These are phyloP conservation scores for Psilocybe cubensis DNA, from an alignment of 768 basidiomycete species.

Conservation along the genomic window DNA sequence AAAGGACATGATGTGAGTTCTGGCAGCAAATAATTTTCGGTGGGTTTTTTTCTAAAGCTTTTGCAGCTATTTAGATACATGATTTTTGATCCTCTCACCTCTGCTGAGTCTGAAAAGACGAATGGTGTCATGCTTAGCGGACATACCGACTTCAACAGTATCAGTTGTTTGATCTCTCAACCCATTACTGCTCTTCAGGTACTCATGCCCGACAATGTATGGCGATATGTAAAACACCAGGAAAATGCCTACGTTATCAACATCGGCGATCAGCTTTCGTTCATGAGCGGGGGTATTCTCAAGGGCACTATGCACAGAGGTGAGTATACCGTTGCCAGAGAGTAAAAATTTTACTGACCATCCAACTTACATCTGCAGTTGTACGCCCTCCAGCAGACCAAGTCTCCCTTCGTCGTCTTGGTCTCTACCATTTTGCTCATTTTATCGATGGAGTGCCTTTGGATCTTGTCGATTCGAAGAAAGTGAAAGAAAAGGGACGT, in stretches of 20 bases:
- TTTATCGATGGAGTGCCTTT: slow-evolving; percentile 29
- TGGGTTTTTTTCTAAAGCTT: background rate
- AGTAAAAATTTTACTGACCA: background rate
- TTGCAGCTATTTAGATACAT: slow-evolving; percentile 34
- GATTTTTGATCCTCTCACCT: slow-evolving; percentile 37
- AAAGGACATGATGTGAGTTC: slow-evolving; percentile 32
- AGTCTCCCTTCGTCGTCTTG: slow-evolving; percentile 29
- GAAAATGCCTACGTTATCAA: slow-evolving; percentile 37
- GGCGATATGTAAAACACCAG: slow-evolving; percentile 38
- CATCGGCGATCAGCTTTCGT: slow-evolving; percentile 37
- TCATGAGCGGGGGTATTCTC: slow-evolving; percentile 36
- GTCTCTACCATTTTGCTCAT: slow-evolving; percentile 39
- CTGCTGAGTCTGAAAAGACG: slow-evolving; percentile 30
- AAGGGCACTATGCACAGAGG: slow-evolving; percentile 40
- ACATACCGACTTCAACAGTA: slow-evolving; percentile 37
- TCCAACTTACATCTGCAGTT: slow-evolving; percentile 20
- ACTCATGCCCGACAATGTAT: slow-evolving; percentile 37
- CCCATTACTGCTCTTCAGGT: slow-evolving; percentile 38
- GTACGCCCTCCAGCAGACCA: slow-evolving; percentile 37
- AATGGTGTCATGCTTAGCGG: slow-evolving; percentile 40
- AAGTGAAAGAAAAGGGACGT: slow-evolving; percentile 32
- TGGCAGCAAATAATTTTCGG: background rate
- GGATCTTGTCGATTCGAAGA: slow-evolving; percentile 32
- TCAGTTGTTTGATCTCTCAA: slow-evolving; percentile 35
- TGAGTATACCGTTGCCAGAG: slow-evolving; percentile 1